A percentile compares a stretch with the other conserved stretches of the same genome.
Evolutionary conservation across 78 protist species (phyloP).

Genomic region (Monosiga brevicollis): DNA sequence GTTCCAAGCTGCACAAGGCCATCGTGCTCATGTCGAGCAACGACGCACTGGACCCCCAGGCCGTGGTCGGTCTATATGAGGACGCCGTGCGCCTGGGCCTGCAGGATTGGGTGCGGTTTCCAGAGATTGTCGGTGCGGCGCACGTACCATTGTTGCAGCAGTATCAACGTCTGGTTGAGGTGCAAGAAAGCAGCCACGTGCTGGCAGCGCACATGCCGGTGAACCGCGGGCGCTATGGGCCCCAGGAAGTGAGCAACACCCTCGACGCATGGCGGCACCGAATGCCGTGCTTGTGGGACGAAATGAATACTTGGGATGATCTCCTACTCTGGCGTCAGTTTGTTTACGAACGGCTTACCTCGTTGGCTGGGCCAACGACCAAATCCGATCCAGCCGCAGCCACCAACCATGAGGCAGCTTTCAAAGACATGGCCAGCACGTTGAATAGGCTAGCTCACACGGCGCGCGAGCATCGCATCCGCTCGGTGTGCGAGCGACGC

Average conservation of each 20-base stretch:
- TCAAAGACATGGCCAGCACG: conserved; percentile 39
- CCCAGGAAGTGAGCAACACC: conserved; percentile 29
- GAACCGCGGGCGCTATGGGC: not conserved
- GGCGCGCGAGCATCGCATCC: conserved; percentile 44
- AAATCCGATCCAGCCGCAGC: not conserved
- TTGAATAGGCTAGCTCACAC: conserved; percentile 47
- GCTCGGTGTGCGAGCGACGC: conserved; percentile 38
- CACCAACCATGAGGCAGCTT: not conserved
- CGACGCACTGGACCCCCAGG: not conserved
- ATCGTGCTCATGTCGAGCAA: not conserved
- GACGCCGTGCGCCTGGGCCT: not conserved
- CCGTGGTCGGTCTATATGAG: not conserved
- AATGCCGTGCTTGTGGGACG: conserved; percentile 45
- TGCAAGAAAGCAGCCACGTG: conserved; percentile 36
- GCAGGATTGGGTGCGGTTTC: not conserved
- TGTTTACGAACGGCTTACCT: not conserved
- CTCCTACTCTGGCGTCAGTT: conserved; percentile 18
- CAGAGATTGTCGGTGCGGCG: not conserved
- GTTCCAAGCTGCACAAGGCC: not conserved
- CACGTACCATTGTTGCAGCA: conserved; percentile 23
- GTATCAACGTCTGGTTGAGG: conserved; percentile 46
- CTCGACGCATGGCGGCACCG: conserved; percentile 61
- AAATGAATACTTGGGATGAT: conserved; percentile 40
- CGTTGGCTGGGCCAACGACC: not conserved
- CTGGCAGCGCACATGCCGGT: not conserved